Evolutionary conservation across 371 early-diverging fungal species (phyloP), one percentile per base, ranked within the genome.

Genomic region (Mycotypha africana): DNA sequence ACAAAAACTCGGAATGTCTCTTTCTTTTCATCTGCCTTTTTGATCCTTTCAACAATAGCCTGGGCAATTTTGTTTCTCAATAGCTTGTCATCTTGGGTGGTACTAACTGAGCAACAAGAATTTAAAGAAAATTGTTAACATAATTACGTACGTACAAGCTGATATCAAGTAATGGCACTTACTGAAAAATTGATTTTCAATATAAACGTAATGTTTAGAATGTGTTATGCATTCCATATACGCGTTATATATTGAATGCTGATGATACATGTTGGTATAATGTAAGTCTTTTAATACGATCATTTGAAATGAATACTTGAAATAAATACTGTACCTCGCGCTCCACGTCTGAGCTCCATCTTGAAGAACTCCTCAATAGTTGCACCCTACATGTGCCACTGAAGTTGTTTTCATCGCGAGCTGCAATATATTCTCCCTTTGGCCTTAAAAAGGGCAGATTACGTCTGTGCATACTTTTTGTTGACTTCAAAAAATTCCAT

Each of bases 401-500:
- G 49, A 81, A 83, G 28, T 74, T 68, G 22, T 60, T 45, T 38
- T 85, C 86, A 49, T 85, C 80, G 38, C 86, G 74, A 4, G 77
- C 76, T 22, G 76, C 79, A 1, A 81, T 79, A 51, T 79, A 84
- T 66, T 89, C 91, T 32, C 85, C 88, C 54, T 86, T 84, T 40
- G 91, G 91, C 53, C 81, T 73, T 49, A 91, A 53, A 39, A 80
- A 83, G 11, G 88, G 86, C 35, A 92, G 70, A n/a, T 70, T 70
- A 6, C 60, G 19, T 21, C 79, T 76, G 41, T 76, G 74, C 60
- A 64, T 74, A n/a, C 78, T 81, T 69, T 91, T 89, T 40, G 60
- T 64, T 12, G 67, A 53, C 49, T 89, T 91, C 32, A 89, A 65
- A 56, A 88, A 89, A 52, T 94, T 93, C 95, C 95, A 97, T 31